phyloP scores from a whole-genome alignment of 306 rosid genomes.

The Hippophae gyantsensis region DNA sequence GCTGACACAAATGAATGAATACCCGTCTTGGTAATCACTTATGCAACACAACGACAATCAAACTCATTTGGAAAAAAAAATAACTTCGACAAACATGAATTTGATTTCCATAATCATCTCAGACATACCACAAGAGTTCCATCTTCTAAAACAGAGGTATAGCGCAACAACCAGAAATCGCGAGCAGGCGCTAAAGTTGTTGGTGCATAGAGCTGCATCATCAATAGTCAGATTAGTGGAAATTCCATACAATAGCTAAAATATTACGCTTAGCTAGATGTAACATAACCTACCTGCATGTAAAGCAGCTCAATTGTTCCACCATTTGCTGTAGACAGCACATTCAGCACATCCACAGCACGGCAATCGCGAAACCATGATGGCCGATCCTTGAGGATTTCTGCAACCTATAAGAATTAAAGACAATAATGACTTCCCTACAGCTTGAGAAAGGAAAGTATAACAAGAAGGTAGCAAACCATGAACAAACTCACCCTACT shows the following conservation, averaged over 20 bases:
- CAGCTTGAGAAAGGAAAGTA: slow-evolving; percentile 11
- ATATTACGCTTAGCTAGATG: neutral
- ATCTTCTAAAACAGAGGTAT: slow-evolving; percentile 89
- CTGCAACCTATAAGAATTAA: slow-evolving; percentile 64
- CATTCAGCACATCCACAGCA: slow-evolving; percentile 86
- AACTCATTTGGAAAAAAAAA: too few relatives aligned
- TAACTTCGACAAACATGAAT: neutral
- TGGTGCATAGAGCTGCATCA: slow-evolving; percentile 72
- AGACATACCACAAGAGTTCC: slow-evolving; percentile 82
- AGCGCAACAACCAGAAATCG: slow-evolving; percentile 93
- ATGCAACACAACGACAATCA: too few relatives aligned
- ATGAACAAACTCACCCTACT: slow-evolving; percentile 63
- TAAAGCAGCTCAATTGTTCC: slow-evolving; percentile 99
- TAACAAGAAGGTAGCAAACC: neutral
- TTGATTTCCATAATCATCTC: slow-evolving; percentile 3
- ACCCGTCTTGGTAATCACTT: too few relatives aligned
- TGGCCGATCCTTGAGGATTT: slow-evolving; percentile 95
- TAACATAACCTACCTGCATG: slow-evolving; percentile 57
- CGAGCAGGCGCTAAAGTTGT: slow-evolving; percentile 95
- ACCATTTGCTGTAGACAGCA: slow-evolving; percentile 93
- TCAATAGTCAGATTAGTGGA: neutral
- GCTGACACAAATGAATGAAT: too few relatives aligned
- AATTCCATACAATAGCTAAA: neutral
- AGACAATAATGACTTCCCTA: slow-evolving; percentile 12
- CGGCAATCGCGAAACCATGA: slow-evolving; percentile 98